Percentiles rank a stretch among this genome's conserved stretches.
Evolutionary conservation across 208 protist genomes (phyloP).

Genomic region (Crithidia acanthocephali): DNA sequence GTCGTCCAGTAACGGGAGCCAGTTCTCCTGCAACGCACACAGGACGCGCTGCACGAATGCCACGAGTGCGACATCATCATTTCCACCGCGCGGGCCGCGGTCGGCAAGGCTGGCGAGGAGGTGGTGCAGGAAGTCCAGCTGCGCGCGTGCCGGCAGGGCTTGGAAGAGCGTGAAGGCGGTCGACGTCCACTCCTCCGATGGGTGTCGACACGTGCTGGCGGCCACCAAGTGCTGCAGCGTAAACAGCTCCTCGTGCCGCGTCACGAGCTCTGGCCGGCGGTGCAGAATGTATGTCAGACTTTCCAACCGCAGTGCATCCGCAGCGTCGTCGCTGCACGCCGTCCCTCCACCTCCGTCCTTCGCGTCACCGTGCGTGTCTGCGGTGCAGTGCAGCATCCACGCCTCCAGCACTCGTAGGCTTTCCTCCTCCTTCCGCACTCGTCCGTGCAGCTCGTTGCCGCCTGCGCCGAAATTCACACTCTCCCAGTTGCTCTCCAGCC

Average conservation of each 20-base stretch:
- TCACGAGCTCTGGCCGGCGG: conserved; percentile 27
- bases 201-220: conserved; percentile 1
- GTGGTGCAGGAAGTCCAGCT: conserved; percentile 28
- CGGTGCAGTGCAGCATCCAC: not conserved
- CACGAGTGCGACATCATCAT: conserved; percentile 12
- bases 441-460: conserved; percentile 3
- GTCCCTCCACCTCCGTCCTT: not conserved
- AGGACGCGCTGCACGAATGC: conserved; percentile 27
- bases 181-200: conserved; percentile 8
- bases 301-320: conserved; percentile 7
- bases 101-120: not conserved
- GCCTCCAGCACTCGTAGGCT: conserved; percentile 20
- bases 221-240: conserved; percentile 19
- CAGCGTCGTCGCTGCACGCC: not conserved
- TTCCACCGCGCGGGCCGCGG: not conserved
- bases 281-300: conserved; percentile 24
- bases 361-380: not conserved
- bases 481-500: conserved; percentile 18
- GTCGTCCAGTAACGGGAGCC: conserved; percentile 42
- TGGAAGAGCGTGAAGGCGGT: conserved; percentile 26
- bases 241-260: conserved; percentile 13
- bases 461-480: conserved; percentile 21
- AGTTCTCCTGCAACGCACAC: conserved; percentile 35
- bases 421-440: conserved; percentile 22
- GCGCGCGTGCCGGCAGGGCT: conserved; percentile 12